Evolutionary conservation across 176 grass and related monocot species (phyloP), one percentile per base, ranked within the genome.

Genomic region (Cenchrus americanus): DNA sequence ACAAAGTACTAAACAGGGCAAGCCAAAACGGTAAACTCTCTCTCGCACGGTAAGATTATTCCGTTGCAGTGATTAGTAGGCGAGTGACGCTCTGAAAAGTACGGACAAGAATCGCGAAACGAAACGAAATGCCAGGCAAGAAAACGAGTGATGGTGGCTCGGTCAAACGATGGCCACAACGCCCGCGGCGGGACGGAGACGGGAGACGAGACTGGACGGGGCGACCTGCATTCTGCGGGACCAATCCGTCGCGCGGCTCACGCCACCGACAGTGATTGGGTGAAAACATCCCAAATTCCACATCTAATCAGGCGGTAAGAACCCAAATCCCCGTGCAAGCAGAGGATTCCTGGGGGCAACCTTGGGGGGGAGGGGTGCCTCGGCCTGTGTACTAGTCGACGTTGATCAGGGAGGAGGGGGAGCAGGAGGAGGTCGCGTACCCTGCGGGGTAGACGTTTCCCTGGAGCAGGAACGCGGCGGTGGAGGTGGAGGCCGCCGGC

Each of bases 391-490:
- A 60, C 70, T 34, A 75, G 73, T 55, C 68, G 15, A 18, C 21
- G 17, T 0, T 32, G 73, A 73, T 27, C 42, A 72, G 17, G 18
- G 23, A 14, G 24, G 7, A 7, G 14, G 37, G 6, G 14, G 37
- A 6, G 15, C 4, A 51, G 15, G 14, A 34, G 10, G 21, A 58
- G 41, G 32, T 14, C 9, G 22, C 64, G 57, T 74, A 96, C 96
- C 93, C 91, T 71, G 65, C 55, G 0, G 96, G 96, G 7, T 98
- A 94, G 7, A 98, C 93, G 61, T 94, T 47, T 11, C 93, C 96
- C n/a, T 75, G 78, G 76, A 98, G 88, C 69, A 69, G 96, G 82
- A 98, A 89, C 48, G 92, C 50, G 65, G 83, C 83, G 73, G 93
- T 87, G 63, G 89, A 94, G 34, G 34, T 37, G 34, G 34, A 37